Conservation (phyloP, 163 green algal genomes). For the Scenedesmus sp. region DNA sequence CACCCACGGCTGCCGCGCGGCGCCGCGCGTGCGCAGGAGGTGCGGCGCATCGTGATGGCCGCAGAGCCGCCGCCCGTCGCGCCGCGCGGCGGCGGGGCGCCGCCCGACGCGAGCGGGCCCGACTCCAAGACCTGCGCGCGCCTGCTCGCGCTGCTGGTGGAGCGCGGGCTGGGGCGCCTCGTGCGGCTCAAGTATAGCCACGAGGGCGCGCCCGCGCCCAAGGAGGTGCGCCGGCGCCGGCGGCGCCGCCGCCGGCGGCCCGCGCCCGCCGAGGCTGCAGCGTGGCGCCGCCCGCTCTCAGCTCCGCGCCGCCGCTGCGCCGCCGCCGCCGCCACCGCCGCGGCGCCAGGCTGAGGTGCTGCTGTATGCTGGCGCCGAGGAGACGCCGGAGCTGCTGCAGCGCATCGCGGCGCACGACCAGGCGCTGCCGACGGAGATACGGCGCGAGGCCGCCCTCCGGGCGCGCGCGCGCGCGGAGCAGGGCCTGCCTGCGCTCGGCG, state of each 20-base stretch:
- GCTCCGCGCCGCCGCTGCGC: no score
- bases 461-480: no score
- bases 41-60: slow-evolving; percentile 30
- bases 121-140: slow-evolving; percentile 29
- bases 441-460: no score
- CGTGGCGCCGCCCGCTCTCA: no score
- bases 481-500: no score
- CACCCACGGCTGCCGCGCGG: not conserved
- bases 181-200: slow-evolving; percentile 24
- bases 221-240: slow-evolving; percentile 9
- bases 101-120: slow-evolving; percentile 15
- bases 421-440: no score
- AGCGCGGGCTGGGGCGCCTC: not conserved
- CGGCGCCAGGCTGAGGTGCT: slow-evolving; percentile 30
- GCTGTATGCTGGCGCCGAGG: not conserved
- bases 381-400: slow-evolving; percentile 29
- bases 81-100: not conserved
- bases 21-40: slow-evolving; percentile 10
- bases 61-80: slow-evolving; percentile 11
- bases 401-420: slow-evolving; percentile 11
- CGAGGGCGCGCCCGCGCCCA: not conserved
- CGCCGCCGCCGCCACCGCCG: no score
- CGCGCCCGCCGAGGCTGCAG: not conserved
- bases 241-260: not conserved
- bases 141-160: slow-evolving; percentile 12